These are phyloP conservation scores for Paraleonurus japonicus DNA, from an alignment of 257 asterid species.

Conservation along the genomic window DNA sequence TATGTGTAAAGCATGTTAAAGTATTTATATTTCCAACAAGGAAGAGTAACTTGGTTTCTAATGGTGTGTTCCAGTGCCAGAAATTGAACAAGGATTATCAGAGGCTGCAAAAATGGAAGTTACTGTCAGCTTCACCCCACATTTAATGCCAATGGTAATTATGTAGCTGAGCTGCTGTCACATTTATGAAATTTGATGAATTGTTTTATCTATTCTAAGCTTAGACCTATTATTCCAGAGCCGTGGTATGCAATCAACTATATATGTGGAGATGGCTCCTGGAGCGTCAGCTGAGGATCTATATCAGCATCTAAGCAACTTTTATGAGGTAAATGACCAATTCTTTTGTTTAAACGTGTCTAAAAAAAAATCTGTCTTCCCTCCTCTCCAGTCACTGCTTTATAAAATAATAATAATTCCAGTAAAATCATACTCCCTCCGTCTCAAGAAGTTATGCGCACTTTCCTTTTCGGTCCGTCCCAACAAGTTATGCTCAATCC, in stretches of 20 bases:
- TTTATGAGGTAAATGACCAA: constrained; percentile 58
- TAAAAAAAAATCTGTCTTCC: no score
- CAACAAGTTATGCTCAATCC: no score
- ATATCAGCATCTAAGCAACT: constrained; percentile 46
- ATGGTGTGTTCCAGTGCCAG: constrained; percentile 65
- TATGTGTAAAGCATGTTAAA: background rate
- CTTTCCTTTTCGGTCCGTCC: no score
- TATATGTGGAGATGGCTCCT: constrained; percentile 81
- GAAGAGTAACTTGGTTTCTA: constrained; percentile 3
- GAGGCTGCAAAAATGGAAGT: constrained; percentile 75
- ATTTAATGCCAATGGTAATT: constrained; percentile 94
- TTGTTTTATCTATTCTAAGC: background rate
- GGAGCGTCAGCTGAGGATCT: constrained; percentile 74
- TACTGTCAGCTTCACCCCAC: constrained; percentile 97
- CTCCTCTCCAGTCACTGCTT: no score
- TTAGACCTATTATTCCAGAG: constrained; percentile 46
- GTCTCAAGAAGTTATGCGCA: no score
- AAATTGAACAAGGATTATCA: constrained; percentile 94
- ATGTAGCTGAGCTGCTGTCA: constrained; percentile 14
- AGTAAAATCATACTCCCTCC: no score
- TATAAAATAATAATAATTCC: no score
- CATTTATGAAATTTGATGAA: constrained; percentile 5
- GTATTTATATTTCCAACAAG: no score
- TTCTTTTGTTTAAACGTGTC: no score
- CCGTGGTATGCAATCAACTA: constrained; percentile 99